Evolutionary conservation across 2,329 filamentous ascomycete species (phyloP).

Genomic region (Cladophialophora bantiana): DNA sequence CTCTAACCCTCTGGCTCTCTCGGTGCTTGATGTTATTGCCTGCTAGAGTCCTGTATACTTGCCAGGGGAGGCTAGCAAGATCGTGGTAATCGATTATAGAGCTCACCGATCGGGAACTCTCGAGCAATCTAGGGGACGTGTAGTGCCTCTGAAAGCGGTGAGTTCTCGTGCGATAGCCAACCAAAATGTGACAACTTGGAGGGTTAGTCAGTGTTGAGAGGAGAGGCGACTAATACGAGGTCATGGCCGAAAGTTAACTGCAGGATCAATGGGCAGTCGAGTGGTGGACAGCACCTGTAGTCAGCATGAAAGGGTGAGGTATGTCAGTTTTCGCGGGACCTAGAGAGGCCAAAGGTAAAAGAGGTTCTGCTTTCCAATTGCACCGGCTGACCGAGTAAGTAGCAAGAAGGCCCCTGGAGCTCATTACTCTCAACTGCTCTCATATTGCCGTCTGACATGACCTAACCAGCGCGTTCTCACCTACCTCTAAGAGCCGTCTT

Average conservation of each 20-base stretch:
- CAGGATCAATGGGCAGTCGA: neutral
- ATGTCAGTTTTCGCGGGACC: neutral
- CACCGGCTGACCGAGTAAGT: too few relatives aligned
- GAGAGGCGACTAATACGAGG: neutral
- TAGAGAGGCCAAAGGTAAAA: neutral
- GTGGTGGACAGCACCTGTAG: conserved; percentile 7
- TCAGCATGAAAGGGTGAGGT: neutral
- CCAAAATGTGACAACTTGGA: conserved; percentile 9
- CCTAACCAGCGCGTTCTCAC: conserved; percentile 1
- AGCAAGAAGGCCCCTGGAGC: too few relatives aligned
- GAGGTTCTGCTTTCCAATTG: neutral
- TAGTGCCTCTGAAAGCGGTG: neutral
- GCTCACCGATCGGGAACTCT: neutral
- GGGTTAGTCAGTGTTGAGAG: conserved; percentile 3
- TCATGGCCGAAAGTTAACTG: neutral
- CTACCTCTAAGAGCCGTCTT: neutral
- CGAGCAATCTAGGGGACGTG: neutral
- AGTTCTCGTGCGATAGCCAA: conserved; percentile 3
- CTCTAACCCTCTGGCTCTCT: neutral
- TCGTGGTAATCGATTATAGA: conserved; percentile 10
- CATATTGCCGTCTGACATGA: conserved; percentile 9
- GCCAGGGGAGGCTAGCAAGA: conserved; percentile 6
- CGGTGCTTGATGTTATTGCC: neutral
- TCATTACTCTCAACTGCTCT: too few relatives aligned
- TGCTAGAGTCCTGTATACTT: neutral